These are phyloP conservation scores for Pisolithus microcarpus DNA, from an alignment of 768 basidiomycete species.

Conservation along the genomic window DNA sequence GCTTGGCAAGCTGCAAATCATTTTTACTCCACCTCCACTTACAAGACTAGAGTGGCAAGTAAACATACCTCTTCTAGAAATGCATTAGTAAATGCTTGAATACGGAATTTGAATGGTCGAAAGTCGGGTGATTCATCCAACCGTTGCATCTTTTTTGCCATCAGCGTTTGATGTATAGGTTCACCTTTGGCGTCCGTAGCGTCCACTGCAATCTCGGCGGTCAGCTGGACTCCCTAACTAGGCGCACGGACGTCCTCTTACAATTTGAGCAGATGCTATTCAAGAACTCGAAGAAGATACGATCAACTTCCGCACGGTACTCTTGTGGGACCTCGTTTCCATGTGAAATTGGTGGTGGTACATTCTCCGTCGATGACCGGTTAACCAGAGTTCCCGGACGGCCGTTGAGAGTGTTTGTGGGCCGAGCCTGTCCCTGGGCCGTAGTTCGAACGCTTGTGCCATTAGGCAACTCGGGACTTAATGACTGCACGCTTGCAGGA, in stretches of 20 bases:
- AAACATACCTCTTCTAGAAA: constrained; percentile 80
- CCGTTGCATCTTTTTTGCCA: constrained; percentile 99
- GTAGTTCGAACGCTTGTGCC: constrained; percentile 16
- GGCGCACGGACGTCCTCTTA: constrained; percentile 36
- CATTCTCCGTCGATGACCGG: constrained; percentile 21
- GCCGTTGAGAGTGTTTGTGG: constrained; percentile 9
- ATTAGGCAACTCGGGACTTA: constrained; percentile 26
- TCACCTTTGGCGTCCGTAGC: constrained; percentile 93
- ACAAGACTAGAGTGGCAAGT: not conserved
- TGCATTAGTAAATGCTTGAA: constrained; percentile 94
- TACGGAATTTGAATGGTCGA: constrained; percentile 97
- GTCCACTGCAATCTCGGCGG: constrained; percentile 55
- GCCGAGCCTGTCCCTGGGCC: constrained; percentile 16
- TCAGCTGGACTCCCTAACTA: constrained; percentile 2
- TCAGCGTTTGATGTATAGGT: constrained; percentile 93
- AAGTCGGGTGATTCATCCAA: constrained; percentile 95
- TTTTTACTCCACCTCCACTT: not conserved
- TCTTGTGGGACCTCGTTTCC: constrained; percentile 72
- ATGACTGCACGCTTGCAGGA: constrained; percentile 16
- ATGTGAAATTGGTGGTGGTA: constrained; percentile 19
- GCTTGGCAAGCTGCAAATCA: constrained; percentile 56
- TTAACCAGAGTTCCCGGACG: constrained; percentile 12
- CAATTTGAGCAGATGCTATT: constrained; percentile 85
- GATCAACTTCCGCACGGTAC: constrained; percentile 75
- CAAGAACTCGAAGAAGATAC: constrained; percentile 86